Percentiles rank a stretch among this genome's conserved stretches.
These are phyloP conservation scores for Gossypium lobatum DNA, from an alignment of 441 rosid genomes.

Conservation along the genomic window DNA sequence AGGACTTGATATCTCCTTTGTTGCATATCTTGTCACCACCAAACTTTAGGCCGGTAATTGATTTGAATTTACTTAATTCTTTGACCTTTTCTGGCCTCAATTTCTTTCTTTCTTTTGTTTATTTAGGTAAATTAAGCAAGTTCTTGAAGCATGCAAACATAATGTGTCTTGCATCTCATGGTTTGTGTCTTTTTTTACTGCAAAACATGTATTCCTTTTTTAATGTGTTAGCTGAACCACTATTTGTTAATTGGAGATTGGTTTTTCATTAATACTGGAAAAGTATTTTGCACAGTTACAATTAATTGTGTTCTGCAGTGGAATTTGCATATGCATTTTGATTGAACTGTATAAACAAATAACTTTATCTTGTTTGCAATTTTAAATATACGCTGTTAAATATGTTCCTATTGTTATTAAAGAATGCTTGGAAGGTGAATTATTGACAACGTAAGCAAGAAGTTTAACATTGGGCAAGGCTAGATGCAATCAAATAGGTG, in stretches of 20 bases:
- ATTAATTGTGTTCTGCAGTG: neutral
- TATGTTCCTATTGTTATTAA: neutral
- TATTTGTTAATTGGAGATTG: neutral
- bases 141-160: neutral
- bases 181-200: neutral
- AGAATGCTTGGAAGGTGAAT: neutral
- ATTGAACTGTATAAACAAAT: neutral
- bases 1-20: slow-evolving; percentile 70
- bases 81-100: slow-evolving; percentile 3
- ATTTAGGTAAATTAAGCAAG: neutral
- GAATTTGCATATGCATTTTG: neutral
- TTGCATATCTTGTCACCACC: slow-evolving; percentile 83
- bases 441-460: neutral
- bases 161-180: neutral
- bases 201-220: neutral
- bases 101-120: slow-evolving; percentile 9
- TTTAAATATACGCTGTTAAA: neutral
- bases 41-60: slow-evolving; percentile 73
- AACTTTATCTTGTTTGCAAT: neutral
- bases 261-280: neutral
- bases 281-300: neutral
- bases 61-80: slow-evolving; percentile 19
- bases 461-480: neutral
- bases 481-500: neutral
- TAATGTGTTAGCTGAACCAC: neutral